Evolutionary conservation across 371 early-diverging fungal genomes (phyloP).

Genomic region (Capillidium heterosporum): DNA sequence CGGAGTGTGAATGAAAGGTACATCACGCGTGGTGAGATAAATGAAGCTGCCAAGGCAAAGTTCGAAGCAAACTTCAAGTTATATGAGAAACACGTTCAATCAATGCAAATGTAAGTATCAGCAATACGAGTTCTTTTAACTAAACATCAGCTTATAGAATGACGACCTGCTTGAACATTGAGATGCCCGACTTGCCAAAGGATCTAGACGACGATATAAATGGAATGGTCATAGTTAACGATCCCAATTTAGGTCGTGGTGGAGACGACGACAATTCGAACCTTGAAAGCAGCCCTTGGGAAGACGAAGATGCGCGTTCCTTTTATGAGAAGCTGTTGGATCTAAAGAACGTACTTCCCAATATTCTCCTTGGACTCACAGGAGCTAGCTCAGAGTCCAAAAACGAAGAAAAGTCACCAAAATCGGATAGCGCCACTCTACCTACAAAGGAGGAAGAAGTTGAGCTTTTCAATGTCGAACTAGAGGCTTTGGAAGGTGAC

Average conservation of each 20-base stretch:
- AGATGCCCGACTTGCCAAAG: slow-evolving; percentile 55
- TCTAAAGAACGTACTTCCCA: slow-evolving; percentile 55
- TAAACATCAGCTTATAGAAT: slow-evolving; percentile 15
- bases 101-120: slow-evolving; percentile 25
- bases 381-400: slow-evolving; percentile 14
- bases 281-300: slow-evolving; percentile 46
- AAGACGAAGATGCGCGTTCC: slow-evolving; percentile 65
- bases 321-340: slow-evolving; percentile 73
- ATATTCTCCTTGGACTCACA: slow-evolving; percentile 34
- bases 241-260: slow-evolving; percentile 10
- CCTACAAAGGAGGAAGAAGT: slow-evolving; percentile 8
- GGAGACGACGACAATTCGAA: neutral
- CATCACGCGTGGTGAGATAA: slow-evolving; percentile 63
- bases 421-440: slow-evolving; percentile 5
- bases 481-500: slow-evolving; percentile 14
- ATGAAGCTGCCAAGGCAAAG: slow-evolving; percentile 61
- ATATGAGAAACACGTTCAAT: slow-evolving; percentile 46
- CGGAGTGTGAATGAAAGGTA: slow-evolving; percentile 55
- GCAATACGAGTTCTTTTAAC: neutral
- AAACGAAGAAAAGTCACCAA: slow-evolving; percentile 6
- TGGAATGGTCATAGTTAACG: slow-evolving; percentile 21
- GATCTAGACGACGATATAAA: slow-evolving; percentile 31
- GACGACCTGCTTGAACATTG: slow-evolving; percentile 37
- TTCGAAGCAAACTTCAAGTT: slow-evolving; percentile 47
- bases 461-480: slow-evolving; percentile 12